A percentile compares a stretch with the other conserved stretches of the same genome.
Conservation (phyloP, 2,329 filamentous ascomycete genomes). For the Verticillium dahliae region DNA sequence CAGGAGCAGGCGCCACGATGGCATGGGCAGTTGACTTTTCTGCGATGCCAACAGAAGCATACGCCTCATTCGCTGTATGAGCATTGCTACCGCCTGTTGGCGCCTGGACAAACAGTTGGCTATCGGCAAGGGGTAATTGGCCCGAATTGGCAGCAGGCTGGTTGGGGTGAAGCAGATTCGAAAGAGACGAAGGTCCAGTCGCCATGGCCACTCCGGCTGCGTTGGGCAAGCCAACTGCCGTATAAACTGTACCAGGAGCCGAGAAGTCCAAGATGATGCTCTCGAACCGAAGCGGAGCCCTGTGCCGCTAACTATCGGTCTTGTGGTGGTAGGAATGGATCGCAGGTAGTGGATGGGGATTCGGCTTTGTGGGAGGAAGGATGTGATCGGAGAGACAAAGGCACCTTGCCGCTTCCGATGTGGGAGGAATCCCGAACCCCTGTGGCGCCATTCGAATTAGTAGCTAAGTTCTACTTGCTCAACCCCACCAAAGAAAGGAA, state of each 20-base stretch:
- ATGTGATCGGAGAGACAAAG: not conserved
- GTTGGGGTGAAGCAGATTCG: slow-evolving; percentile 11
- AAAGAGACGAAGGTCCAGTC: slow-evolving; percentile 6
- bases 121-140: not conserved
- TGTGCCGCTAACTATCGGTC: not conserved
- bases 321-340: not conserved
- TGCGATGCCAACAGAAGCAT: not conserved
- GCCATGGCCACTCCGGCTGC: slow-evolving; percentile 5
- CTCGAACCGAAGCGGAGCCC: not conserved
- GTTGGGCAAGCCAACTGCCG: not conserved
- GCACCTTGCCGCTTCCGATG: not conserved
- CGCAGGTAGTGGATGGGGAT: not conserved
- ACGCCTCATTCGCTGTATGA: not conserved
- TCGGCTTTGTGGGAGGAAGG: not conserved
- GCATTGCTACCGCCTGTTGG: not conserved
- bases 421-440: not conserved
- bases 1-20: not conserved
- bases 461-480: not conserved
- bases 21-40: slow-evolving; percentile 3
- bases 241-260: not conserved
- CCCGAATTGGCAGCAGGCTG: not conserved
- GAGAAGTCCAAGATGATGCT: not conserved
- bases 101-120: not conserved
- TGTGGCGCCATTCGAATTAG: not conserved
- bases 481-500: not conserved